Evolutionary conservation across 495 filamentous ascomycete genomes (phyloP).

Genomic region (Amphirosellinia nigrospora): DNA sequence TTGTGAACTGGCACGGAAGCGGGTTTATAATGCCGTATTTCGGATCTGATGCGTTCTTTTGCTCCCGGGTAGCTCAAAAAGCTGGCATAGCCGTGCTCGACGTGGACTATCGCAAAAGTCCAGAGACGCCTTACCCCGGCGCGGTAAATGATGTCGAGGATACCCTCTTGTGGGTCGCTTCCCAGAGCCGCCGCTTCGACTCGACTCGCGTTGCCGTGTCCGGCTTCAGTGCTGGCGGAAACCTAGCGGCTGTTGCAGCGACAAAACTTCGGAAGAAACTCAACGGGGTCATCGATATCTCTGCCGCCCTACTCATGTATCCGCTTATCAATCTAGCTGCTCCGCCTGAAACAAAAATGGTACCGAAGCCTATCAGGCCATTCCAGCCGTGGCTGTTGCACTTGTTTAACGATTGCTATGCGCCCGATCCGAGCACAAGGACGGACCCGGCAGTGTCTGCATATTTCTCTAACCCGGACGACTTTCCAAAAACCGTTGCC

Average conservation of each 20-base stretch:
- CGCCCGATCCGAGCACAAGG: slow-evolving; percentile 18
- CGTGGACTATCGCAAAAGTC: slow-evolving; percentile 29
- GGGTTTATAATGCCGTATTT: slow-evolving; percentile 26
- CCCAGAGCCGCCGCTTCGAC: slow-evolving; percentile 23
- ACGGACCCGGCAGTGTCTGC: slow-evolving; percentile 25
- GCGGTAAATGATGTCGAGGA: slow-evolving; percentile 26
- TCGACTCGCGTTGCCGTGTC: slow-evolving; percentile 20
- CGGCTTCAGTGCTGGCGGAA: slow-evolving; percentile 28
- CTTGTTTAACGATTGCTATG: slow-evolving; percentile 28
- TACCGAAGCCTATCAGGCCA: slow-evolving; percentile 21
- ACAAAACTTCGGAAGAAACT: slow-evolving; percentile 19
- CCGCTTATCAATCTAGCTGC: slow-evolving; percentile 20
- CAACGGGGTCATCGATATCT: slow-evolving; percentile 2
- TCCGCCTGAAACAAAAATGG: slow-evolving; percentile 10
- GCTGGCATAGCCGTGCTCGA: slow-evolving; percentile 26
- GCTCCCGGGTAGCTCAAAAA: slow-evolving; percentile 15
- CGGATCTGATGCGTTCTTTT: slow-evolving; percentile 24
- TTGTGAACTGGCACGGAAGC: slow-evolving; percentile 31
- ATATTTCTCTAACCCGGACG: slow-evolving; percentile 19
- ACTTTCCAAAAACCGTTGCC: slow-evolving; percentile 27
- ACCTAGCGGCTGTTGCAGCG: slow-evolving; percentile 19
- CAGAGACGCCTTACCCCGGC: slow-evolving; percentile 24
- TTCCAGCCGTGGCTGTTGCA: slow-evolving; percentile 2
- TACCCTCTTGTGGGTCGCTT: slow-evolving; percentile 25
- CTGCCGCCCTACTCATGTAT: slow-evolving; percentile 17